Conservation (phyloP, 2,329 filamentous ascomycete species). For the Tolypocladium endophyticum region DNA sequence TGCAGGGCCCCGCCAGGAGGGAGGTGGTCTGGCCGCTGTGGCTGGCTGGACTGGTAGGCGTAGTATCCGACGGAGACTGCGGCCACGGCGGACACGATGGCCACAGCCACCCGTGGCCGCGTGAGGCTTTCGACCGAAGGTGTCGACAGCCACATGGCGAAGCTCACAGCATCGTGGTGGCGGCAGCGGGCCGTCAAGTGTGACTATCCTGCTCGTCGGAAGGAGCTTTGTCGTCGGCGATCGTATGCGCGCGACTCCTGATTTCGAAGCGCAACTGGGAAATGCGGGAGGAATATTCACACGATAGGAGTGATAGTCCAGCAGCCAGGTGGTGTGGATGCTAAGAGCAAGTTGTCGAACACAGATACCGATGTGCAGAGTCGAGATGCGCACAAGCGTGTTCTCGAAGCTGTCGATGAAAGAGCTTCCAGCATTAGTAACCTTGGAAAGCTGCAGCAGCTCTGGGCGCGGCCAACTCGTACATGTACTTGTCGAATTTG, state of each 20-base stretch:
- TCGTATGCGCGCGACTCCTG: neutral
- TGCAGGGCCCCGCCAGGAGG: slow-evolving; percentile 34
- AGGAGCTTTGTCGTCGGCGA: neutral
- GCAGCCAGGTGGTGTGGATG: neutral
- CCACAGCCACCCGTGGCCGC: slow-evolving; percentile 43
- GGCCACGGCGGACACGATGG: slow-evolving; percentile 43
- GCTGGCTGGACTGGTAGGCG: slow-evolving; percentile 33
- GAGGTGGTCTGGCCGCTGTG: slow-evolving; percentile 11
- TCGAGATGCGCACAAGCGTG: neutral
- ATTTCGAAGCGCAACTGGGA: neutral
- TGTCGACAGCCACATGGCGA: slow-evolving; percentile 37
- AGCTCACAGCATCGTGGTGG: slow-evolving; percentile 20
- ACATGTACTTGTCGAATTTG: neutral
- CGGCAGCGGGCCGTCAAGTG: neutral
- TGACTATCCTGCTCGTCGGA: neutral
- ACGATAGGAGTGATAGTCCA: neutral
- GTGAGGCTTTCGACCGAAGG: slow-evolving; percentile 43
- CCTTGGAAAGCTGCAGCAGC: neutral
- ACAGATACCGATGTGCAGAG: neutral
- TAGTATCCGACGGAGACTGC: slow-evolving; percentile 49
- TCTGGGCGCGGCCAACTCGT: neutral
- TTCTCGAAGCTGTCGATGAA: neutral
- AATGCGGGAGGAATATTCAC: neutral
- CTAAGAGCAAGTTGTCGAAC: neutral
- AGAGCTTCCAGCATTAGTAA: neutral